Evolutionary conservation across 495 filamentous ascomycete genomes (phyloP).

Genomic region (Aspergillus bridgeri): DNA sequence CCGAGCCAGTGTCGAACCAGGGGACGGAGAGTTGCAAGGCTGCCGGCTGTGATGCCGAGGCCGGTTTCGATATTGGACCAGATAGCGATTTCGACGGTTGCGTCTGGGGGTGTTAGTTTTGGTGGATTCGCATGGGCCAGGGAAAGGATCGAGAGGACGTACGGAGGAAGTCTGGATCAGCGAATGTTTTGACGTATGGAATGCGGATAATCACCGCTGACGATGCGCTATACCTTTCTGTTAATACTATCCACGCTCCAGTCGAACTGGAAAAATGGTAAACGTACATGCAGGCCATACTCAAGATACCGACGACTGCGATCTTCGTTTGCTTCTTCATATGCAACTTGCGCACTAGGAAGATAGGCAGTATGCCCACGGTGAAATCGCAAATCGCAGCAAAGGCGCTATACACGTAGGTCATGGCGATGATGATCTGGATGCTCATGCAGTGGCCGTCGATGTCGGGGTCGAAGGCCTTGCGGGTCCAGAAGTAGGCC

Average conservation of each 20-base stretch:
- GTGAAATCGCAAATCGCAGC: slow-evolving; percentile 41
- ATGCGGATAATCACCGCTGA: slow-evolving; percentile 40
- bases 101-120: slow-evolving; percentile 18
- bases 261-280: not conserved
- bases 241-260: too few species aligned
- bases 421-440: slow-evolving; percentile 36
- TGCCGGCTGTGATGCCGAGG: slow-evolving; percentile 45
- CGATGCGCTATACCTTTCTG: slow-evolving; percentile 33
- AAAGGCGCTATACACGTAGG: slow-evolving; percentile 41
- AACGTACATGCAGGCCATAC: slow-evolving; percentile 45
- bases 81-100: slow-evolving; percentile 41
- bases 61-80: slow-evolving; percentile 46
- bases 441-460: slow-evolving; percentile 37
- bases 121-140: too few species aligned
- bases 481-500: slow-evolving; percentile 37
- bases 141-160: slow-evolving; percentile 8
- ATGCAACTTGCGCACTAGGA: slow-evolving; percentile 34
- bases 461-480: slow-evolving; percentile 25
- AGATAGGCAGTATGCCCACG: slow-evolving; percentile 38
- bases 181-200: slow-evolving; percentile 38
- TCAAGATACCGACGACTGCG: slow-evolving; percentile 38
- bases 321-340: slow-evolving; percentile 38
- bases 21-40: slow-evolving; percentile 46
- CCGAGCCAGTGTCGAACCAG: slow-evolving; percentile 39
- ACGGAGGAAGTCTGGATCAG: slow-evolving; percentile 39